Evolutionary conservation across 495 filamentous ascomycete genomes (phyloP).

Genomic region (Pyronema omphalodes): DNA sequence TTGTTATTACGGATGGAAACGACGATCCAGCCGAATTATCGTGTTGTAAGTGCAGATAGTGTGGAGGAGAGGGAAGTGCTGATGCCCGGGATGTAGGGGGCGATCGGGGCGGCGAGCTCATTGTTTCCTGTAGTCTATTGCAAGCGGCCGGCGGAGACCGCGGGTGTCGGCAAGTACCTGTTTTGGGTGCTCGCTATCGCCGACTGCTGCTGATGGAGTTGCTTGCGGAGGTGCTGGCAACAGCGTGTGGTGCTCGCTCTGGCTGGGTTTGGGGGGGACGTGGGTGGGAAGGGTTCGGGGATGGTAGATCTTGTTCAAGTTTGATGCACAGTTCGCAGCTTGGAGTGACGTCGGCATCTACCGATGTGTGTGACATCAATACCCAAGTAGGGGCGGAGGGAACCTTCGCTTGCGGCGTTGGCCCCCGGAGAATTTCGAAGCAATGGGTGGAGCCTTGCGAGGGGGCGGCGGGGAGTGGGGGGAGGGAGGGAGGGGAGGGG

Average conservation of each 20-base stretch:
- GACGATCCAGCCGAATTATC: background rate
- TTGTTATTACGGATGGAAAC: background rate
- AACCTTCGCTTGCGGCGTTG: constrained; percentile 3
- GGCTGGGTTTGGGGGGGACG: background rate
- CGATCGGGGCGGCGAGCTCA: constrained; percentile 3
- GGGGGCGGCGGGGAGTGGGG: background rate
- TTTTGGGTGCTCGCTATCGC: background rate
- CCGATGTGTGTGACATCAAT: constrained; percentile 10
- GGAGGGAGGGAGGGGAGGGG: background rate
- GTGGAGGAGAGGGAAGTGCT: background rate
- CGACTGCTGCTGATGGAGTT: background rate
- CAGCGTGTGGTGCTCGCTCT: background rate
- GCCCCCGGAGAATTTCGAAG: background rate
- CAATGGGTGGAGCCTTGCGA: background rate
- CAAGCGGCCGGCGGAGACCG: background rate
- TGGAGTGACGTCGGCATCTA: constrained; percentile 22
- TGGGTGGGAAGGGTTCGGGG: background rate
- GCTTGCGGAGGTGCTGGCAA: background rate
- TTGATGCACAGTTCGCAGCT: constrained; percentile 8
- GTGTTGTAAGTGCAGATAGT: background rate
- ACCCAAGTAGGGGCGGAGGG: background rate
- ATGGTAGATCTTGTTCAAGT: background rate
- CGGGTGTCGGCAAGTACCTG: background rate
- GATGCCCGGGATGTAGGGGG: constrained; percentile 2
- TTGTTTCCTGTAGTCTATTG: background rate